Conservation (phyloP, 768 basidiomycete genomes). For the Leucocoprinus sp. region DNA sequence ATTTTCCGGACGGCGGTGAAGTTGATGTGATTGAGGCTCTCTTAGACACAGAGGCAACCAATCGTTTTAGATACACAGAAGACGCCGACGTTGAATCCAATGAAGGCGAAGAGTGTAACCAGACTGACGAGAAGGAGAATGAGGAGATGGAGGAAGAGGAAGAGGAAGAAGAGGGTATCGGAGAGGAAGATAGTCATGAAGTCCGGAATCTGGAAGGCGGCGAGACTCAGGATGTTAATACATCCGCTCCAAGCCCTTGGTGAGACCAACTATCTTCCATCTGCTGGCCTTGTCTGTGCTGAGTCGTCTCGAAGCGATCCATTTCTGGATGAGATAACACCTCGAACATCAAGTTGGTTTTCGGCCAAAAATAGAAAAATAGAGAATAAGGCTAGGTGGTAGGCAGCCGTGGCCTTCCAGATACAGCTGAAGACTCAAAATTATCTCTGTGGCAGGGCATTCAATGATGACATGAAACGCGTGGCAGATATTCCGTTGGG, state of each 20-base stretch:
- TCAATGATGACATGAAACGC: too few relatives aligned
- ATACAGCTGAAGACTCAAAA: too few relatives aligned
- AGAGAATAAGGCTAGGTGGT: too few relatives aligned
- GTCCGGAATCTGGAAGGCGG: too few relatives aligned
- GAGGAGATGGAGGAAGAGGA: constrained; percentile 12
- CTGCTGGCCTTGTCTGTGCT: not conserved
- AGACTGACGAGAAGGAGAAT: constrained; percentile 17
- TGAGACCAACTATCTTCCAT: not conserved
- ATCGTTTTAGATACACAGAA: constrained; percentile 19
- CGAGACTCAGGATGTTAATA: not conserved
- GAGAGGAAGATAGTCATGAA: too few relatives aligned
- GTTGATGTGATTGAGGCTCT: constrained; percentile 16
- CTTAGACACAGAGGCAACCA: not conserved
- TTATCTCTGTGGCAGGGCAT: too few relatives aligned
- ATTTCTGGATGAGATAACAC: constrained; percentile 1
- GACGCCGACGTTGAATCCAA: constrained; percentile 27
- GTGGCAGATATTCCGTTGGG: too few relatives aligned
- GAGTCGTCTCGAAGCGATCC: not conserved
- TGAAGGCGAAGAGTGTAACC: constrained; percentile 18
- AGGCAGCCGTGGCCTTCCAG: too few relatives aligned
- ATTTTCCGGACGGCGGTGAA: constrained; percentile 20
- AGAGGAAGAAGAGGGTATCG: not conserved
- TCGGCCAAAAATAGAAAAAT: too few relatives aligned
- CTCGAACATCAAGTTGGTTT: not conserved
- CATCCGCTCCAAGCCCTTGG: not conserved